These are phyloP conservation scores for Microbotryum lychnidis-dioicae DNA, from an alignment of 1,284 basidiomycete genomes.

Conservation along the genomic window DNA sequence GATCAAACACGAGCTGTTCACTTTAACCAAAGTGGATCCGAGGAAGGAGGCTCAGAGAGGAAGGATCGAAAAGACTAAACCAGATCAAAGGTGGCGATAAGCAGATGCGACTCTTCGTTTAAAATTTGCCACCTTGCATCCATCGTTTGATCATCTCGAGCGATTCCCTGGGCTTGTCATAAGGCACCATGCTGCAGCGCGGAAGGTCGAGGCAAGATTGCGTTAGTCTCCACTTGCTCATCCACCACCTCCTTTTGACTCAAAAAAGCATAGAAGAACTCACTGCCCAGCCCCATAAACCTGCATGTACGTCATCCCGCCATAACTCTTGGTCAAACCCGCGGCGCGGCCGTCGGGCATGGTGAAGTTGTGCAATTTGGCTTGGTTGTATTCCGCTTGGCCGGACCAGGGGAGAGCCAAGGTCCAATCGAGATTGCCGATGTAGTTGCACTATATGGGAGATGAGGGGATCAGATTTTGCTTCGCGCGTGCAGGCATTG, in stretches of 20 bases:
- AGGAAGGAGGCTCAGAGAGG: too few species aligned
- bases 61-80: too few species aligned
- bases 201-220: too few species aligned
- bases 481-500: background rate
- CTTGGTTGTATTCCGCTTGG: conserved; percentile 18
- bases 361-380: conserved; percentile 14
- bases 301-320: conserved; percentile 20
- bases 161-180: conserved; percentile 70
- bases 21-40: too few species aligned
- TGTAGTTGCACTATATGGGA: background rate
- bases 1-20: too few species aligned
- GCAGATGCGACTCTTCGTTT: too few species aligned
- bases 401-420: conserved; percentile 20
- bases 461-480: too few species aligned
- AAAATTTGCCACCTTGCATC: conserved; percentile 36
- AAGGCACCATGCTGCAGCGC: conserved; percentile 48
- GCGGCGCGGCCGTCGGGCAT: conserved; percentile 12
- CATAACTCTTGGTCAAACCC: conserved; percentile 15
- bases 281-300: conserved; percentile 26
- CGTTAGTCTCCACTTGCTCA: too few species aligned
- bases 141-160: conserved; percentile 52
- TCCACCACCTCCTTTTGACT: too few species aligned
- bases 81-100: too few species aligned
- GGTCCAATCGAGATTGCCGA: conserved; percentile 29
- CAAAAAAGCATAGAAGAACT: background rate